Evolutionary conservation across 768 basidiomycete species (phyloP), one percentile per base, ranked within the genome.

Genomic region (Hericium alpestre): DNA sequence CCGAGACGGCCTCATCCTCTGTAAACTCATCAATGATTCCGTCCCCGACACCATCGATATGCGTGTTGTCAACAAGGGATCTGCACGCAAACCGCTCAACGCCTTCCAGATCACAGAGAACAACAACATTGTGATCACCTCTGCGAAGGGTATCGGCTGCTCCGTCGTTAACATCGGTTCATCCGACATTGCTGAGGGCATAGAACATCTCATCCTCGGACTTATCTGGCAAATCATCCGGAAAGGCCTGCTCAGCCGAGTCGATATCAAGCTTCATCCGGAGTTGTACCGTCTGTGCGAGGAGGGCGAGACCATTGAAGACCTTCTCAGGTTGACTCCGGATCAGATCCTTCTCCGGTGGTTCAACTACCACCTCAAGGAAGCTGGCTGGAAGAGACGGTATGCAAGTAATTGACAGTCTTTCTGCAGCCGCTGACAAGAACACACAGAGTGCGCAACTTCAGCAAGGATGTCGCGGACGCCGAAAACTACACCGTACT

Each of bases 21-120:
- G 90, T 73, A 98, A 97, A 79, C 86, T 98, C 62, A 93, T 98
- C 79, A 95, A 99, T 72, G 95, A 99, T 74, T 95, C 96, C 47
- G 96, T 99, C 3, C 95, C 96, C 11, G 95, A 98, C 71, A 99
- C 96, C 6, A 99, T 99, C 74, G 95, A 98, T 73, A 89, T 84
- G 59, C 95, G 96, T 78, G 96, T 99, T 7, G 78, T 99, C 64
- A 98, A 99, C 78, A 95, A 88, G 70, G 82, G 93, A 0, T 78
- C 78, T 3, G 63, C 79, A 2, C 80, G 82, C 40, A 95, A 93
- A 72, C 82, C 89, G 0, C 79, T 99, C 50, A 99, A 99, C 67
- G 91, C 92, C 0, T 99, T 99, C 82, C 93, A 99, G 66, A 97
- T 97, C 65, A 98, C 96, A 0, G 96, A 99, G 71, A 98, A 98